These are phyloP conservation scores for Cudoniella acicularis DNA, from an alignment of 495 filamentous ascomycete genomes.

Conservation along the genomic window DNA sequence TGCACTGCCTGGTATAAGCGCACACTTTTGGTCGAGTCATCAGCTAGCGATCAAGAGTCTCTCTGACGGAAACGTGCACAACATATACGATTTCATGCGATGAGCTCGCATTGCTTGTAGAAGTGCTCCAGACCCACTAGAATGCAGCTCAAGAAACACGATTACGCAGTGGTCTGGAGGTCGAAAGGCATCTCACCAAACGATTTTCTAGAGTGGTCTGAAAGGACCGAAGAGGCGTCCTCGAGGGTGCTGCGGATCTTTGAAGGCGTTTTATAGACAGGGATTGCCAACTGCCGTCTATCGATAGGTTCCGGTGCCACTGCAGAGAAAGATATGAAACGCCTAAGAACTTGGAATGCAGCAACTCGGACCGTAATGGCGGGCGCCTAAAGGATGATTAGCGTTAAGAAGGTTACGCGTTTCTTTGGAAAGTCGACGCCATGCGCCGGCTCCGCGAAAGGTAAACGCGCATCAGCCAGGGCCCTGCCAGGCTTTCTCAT, in stretches of 20 bases:
- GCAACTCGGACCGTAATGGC: not conserved
- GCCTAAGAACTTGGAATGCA: not conserved
- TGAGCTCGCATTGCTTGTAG: slow-evolving; percentile 1
- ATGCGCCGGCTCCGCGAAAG: not conserved
- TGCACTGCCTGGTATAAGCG: slow-evolving; percentile 13
- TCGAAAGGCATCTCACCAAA: not conserved
- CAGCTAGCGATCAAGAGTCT: not conserved
- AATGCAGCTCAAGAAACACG: not conserved
- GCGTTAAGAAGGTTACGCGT: slow-evolving; percentile 6
- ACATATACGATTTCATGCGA: slow-evolving; percentile 5
- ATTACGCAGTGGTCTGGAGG: not conserved
- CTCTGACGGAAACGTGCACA: not conserved
- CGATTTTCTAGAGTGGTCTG: not conserved
- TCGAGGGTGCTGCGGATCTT: not conserved
- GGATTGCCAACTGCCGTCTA: not conserved
- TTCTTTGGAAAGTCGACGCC: not conserved
- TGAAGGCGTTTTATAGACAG: not conserved
- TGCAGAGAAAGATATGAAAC: slow-evolving; percentile 3
- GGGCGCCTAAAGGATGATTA: not conserved
- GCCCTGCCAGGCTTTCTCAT: not conserved
- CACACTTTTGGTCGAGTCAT: slow-evolving; percentile 6
- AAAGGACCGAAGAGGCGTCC: not conserved
- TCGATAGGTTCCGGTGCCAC: slow-evolving; percentile 3
- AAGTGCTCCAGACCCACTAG: slow-evolving; percentile 6
- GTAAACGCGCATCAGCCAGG: not conserved